Base-by-base conservation (phyloP, 208 protist species). In the Leishmania lainsoni region DNA sequence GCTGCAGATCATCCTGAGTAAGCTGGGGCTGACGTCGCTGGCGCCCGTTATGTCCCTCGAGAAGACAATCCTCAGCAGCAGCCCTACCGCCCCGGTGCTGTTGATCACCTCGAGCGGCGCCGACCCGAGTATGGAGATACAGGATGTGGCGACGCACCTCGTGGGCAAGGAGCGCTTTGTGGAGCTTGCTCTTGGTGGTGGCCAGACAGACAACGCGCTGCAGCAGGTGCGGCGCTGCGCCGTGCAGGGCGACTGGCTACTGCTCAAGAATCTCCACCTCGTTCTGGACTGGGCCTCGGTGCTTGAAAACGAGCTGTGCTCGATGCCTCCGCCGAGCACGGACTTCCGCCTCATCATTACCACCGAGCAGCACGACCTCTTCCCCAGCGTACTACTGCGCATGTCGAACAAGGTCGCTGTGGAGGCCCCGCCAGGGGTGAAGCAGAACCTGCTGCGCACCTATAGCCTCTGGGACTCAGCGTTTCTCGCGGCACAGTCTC, bases 211-310 rank as follows among this genome's bases (percentile, higher is more conserved):
- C 51, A 89, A 94, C 72, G 98, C 97, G 12, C 88, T 99, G 87
- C 74, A 89, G 83, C 91, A 97, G 76, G 54, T 99, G 78, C 89
- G 90, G n/a, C 88, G 92, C 48, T 95, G 93, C 76, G 93, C 96
- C 42, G 87, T 80, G 68, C 87, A 95, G 51, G 98, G 98, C 48
- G 87, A 94, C 73, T 99, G 97, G 97, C 80, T 99, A 17, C 97
- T 97, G 78, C 86, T 99, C 17, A 99, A 99, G 91, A 99, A 99
- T 83, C 81, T 99, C 20, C 98, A 99, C 87, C 87, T 99, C 1
- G 98, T 99, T n/a, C 86, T 98, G 16, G 87, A 89, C 78, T 99
- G 98, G 98, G 91, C 98, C 20, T 86, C 92, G 0, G 83, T 92
- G 42, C 89, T 99, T 10, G 97, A 99, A 80, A 98, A 99, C 81